A percentile compares a stretch with the other conserved stretches of the same genome.
Evolutionary conservation across 495 filamentous ascomycete species (phyloP).

Genomic region (Jackrogersella multiformis): DNA sequence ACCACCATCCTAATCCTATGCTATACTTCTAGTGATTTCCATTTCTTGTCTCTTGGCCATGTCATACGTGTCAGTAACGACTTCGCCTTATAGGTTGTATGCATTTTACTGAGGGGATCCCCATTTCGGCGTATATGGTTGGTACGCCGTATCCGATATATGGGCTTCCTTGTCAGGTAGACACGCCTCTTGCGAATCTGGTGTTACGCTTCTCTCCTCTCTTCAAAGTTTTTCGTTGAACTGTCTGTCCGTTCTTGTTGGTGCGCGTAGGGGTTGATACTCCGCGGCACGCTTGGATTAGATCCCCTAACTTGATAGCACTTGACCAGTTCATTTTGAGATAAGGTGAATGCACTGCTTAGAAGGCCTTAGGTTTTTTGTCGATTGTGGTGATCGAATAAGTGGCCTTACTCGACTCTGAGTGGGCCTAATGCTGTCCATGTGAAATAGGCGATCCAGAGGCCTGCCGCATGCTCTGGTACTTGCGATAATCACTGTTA

Average conservation of each 20-base stretch:
- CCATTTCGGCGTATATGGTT: too few relatives aligned
- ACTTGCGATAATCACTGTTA: constrained; percentile 32
- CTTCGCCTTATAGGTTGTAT: neutral
- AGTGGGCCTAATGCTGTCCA: constrained; percentile 12
- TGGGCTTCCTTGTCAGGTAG: too few relatives aligned
- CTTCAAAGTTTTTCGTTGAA: neutral
- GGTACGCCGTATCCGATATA: too few relatives aligned
- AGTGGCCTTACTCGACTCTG: neutral
- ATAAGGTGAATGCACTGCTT: neutral
- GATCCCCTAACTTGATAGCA: neutral
- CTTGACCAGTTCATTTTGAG: neutral
- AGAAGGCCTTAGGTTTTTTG: neutral
- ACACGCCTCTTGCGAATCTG: too few relatives aligned
- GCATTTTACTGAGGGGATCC: too few relatives aligned
- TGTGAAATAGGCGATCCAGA: constrained; percentile 30
- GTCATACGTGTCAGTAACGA: neutral
- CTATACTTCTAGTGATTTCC: neutral
- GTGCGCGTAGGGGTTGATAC: neutral
- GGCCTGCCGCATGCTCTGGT: constrained; percentile 29
- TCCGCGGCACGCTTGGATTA: too few relatives aligned
- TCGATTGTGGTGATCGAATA: neutral
- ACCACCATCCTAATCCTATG: neutral
- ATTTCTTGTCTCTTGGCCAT: neutral
- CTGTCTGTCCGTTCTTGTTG: neutral
- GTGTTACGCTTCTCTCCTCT: too few relatives aligned